These are phyloP conservation scores for Fusarium neocosmosporiellum DNA, from an alignment of 2,329 filamentous ascomycete genomes.

Conservation along the genomic window DNA sequence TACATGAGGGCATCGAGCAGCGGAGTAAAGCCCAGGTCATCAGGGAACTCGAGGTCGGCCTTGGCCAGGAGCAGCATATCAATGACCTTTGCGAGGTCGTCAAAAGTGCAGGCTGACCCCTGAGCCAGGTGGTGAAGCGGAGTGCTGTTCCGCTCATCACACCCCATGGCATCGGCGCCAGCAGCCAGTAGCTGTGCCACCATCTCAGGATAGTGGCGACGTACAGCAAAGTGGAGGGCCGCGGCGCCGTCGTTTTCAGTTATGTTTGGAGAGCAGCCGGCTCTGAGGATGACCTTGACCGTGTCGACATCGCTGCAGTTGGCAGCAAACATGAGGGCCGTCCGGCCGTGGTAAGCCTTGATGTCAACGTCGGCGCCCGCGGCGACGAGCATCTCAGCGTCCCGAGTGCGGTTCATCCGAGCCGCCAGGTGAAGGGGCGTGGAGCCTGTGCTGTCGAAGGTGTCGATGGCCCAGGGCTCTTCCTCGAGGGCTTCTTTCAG, in stretches of 20 bases:
- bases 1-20: accelerated
- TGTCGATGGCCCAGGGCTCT: constrained; percentile 19
- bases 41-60: not conserved
- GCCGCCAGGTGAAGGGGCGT: not conserved
- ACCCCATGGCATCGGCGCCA: constrained; percentile 9
- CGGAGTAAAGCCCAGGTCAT: accelerated
- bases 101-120: accelerated
- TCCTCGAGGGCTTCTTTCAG: constrained; percentile 2
- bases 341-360: accelerated
- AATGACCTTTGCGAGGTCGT: not conserved
- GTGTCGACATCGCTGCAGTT: accelerated
- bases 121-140: not conserved
- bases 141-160: accelerated
- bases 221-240: not conserved
- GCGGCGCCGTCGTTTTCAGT: accelerated
- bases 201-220: accelerated
- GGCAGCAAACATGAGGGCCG: constrained; percentile 6
- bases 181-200: constrained; percentile 1
- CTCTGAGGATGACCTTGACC: constrained; percentile 5
- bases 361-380: constrained; percentile 18
- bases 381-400: constrained; percentile 7
- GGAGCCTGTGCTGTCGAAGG: not conserved
- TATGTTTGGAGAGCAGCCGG: not conserved
- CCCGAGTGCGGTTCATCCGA: accelerated
- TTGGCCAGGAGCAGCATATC: constrained; percentile 1